Evolutionary conservation across 495 filamentous ascomycete species (phyloP), one percentile per base, ranked within the genome.

Genomic region (Neurospora sp.): DNA sequence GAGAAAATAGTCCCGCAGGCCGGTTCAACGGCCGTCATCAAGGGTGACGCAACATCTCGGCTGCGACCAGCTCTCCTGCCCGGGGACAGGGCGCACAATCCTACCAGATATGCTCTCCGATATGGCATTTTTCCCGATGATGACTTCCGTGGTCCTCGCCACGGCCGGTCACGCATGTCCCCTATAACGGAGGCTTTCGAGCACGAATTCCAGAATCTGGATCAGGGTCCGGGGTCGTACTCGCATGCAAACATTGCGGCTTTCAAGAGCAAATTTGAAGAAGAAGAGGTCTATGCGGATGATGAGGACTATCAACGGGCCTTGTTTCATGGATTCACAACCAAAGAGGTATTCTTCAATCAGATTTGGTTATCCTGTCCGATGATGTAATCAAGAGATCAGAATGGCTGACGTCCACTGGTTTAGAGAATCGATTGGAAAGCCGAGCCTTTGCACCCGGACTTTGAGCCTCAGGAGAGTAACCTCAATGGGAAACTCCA

Each of bases 101-200:
- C 82, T 14, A 82, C 82, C 2, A 59, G 72, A 1, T 83, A 79
- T 68, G 81, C 82, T 9, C 69, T 40, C 27, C 78, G 81, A 1
- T 82, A 75, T 35, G 82, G 82, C 3, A 81, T 83, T 12, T 73
- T 79, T 22, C 75, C 76, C 1, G 77, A 77, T 22, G 75, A 65
- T 65, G 53, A 65, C 53, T 65, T 31, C 14, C 53, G 27, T 18
- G 53, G 41, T 6, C 53, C 75, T 22, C 37, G 44, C 5, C 71
- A 75, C 5, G 81, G 79, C 20, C 79, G 82, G 8, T 82, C 81
- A 14, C 77, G 78, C 59, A 72, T 80, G 40, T 82, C 81, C 9
- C 82, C 82, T 3, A 75, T 74, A 65, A 37, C 22, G 7, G 40
- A 37, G 20, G 74, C 74, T 16, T 14, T 73, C 16, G 40, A 70